Evolutionary conservation across 306 rosid species (phyloP), one percentile per base, ranked within the genome.

Genomic region (Comarum palustre): DNA sequence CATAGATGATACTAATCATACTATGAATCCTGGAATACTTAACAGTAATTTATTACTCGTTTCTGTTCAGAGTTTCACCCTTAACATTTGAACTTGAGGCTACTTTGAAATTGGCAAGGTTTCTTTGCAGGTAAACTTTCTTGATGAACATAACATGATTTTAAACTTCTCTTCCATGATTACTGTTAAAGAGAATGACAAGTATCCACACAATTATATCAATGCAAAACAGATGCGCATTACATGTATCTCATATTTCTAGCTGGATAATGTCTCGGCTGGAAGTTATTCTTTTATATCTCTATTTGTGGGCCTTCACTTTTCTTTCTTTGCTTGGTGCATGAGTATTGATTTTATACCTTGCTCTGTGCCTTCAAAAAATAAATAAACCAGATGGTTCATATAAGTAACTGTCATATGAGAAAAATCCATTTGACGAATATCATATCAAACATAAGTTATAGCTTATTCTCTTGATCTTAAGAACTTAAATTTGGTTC

Each of bases 71-170:
- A 82, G 99, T 94, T 82, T 94, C 99, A 67, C 99, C 99, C 76
- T 62, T 94, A 78, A 90, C 95, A 69, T 94, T 94, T 84, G 99
- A 91, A 85, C 96, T 94, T 45, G 98, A 94, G 88, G 98, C 98
- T 69, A 94, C 96, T 75, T 76, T 94, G 84, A 94, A 94, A 84
- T 76, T 94, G 76, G 97, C 98, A 64, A 89, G 97, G 82, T 91
- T 86, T 73, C 96, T 94, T 77, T 94, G 98, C 96, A 85, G 98
- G 97, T 91, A 76, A 22, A 20, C 66, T 73, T 54, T 76, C 79
- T 42, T 45, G 62, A 41, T 74, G 58, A 25, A 59, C 3, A 14
- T 19, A 27, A 38, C 20, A 58, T 27, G 36, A 25, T 69, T 55
- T 69, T 2, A 55, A 71, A 62, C 22, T 27, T 70, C 66, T 14